These are phyloP conservation scores for Lolium rigidum DNA, from an alignment of 176 grass and related monocot species.

Conservation along the genomic window DNA sequence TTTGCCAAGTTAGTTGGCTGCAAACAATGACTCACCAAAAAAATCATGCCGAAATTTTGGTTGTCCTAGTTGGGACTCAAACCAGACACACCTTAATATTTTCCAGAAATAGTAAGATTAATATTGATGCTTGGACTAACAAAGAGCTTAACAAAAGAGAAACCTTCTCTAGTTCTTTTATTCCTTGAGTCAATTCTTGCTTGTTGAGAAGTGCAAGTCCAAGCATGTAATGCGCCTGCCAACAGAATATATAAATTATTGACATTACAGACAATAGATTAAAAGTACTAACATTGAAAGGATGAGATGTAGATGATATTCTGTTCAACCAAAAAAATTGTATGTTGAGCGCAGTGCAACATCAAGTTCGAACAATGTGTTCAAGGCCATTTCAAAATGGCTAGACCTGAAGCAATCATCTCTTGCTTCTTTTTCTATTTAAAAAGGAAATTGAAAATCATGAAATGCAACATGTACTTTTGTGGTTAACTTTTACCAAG, in stretches of 20 bases:
- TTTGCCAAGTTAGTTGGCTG: too few relatives aligned
- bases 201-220: conserved; percentile 74
- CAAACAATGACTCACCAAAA: too few relatives aligned
- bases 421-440: not conserved
- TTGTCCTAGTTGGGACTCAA: too few relatives aligned
- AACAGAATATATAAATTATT: conserved; percentile 35
- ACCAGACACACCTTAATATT: not conserved
- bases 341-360: not conserved
- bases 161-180: conserved; percentile 93
- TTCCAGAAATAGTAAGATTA: not conserved
- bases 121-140: not conserved
- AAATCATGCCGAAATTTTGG: too few relatives aligned
- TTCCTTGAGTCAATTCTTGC: conserved; percentile 71
- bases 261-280: not conserved
- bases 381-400: conserved; percentile 35
- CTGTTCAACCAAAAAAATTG: conserved; percentile 5
- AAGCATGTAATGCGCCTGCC: conserved; percentile 88
- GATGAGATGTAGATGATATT: conserved; percentile 16
- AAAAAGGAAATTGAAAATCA: not conserved
- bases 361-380: conserved; percentile 4
- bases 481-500: conserved; percentile 2
- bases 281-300: conserved; percentile 8
- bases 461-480: not conserved
- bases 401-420: not conserved
- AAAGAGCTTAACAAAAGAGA: conserved; percentile 15